Conservation (phyloP, 139 green algal species). For the Asterochloris sp. region DNA sequence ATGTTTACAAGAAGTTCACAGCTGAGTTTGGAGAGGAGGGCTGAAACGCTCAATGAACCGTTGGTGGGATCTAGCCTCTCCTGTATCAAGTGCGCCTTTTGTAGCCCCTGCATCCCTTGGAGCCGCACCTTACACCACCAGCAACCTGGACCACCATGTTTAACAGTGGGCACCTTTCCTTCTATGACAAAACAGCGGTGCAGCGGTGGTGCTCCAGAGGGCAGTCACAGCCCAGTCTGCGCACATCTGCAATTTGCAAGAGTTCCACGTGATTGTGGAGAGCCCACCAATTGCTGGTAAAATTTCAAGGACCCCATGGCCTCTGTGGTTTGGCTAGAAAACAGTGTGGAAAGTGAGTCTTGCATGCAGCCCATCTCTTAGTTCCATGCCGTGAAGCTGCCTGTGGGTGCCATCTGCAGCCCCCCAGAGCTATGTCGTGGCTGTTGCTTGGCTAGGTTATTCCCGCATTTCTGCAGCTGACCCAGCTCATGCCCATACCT, state of each 20-base stretch:
- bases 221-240: too few relatives aligned
- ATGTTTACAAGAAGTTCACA: conserved; percentile 89
- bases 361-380: not conserved
- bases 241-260: too few relatives aligned
- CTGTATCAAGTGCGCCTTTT: not conserved
- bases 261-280: too few relatives aligned
- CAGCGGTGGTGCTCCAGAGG: too few relatives aligned
- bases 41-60: not conserved
- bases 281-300: too few relatives aligned
- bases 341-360: conserved; percentile 62
- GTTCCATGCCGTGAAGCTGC: not conserved
- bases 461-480: not conserved
- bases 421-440: not conserved
- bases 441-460: not conserved
- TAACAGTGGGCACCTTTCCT: too few relatives aligned
- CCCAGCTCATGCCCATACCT: not conserved
- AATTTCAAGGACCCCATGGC: too few relatives aligned
- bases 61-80: not conserved
- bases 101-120: too few relatives aligned
- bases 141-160: too few relatives aligned
- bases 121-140: too few relatives aligned
- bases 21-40: conserved; percentile 95
- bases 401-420: not conserved
- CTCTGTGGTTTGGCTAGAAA: conserved; percentile 64
- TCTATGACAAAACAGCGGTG: too few relatives aligned